These are phyloP conservation scores for Fistulifera pelliculosa DNA, from an alignment of 108 stramenopile species.

Conservation along the genomic window DNA sequence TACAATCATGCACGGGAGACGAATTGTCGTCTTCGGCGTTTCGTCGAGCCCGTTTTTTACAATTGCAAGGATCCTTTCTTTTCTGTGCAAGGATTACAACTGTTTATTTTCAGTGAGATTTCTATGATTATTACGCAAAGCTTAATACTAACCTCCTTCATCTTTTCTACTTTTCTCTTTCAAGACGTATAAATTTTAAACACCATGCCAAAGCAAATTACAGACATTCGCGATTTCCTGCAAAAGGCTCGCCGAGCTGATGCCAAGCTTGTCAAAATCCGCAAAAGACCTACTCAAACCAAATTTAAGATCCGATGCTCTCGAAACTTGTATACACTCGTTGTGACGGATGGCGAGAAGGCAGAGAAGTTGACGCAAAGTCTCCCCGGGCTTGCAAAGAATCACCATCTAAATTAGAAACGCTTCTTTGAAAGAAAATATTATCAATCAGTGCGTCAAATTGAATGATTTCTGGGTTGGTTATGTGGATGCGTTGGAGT, in stretches of 20 bases:
- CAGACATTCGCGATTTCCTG: conserved; percentile 91
- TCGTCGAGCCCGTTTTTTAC: too few species aligned
- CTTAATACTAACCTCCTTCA: not conserved
- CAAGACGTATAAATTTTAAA: not conserved
- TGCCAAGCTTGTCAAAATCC: conserved; percentile 97
- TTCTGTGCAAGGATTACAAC: too few species aligned
- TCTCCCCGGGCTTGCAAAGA: conserved; percentile 88
- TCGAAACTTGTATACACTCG: conserved; percentile 91
- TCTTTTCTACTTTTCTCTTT: not conserved
- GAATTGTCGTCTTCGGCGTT: too few species aligned
- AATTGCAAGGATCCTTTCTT: too few species aligned
- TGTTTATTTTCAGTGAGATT: too few species aligned
- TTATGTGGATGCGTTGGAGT: too few species aligned
- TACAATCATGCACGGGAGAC: too few species aligned
- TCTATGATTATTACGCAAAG: too few species aligned
- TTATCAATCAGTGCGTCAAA: too few species aligned
- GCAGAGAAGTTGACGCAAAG: conserved; percentile 97
- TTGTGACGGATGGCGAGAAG: conserved; percentile 92
- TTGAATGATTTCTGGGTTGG: too few species aligned
- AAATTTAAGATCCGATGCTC: conserved; percentile 99
- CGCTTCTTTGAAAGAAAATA: too few species aligned
- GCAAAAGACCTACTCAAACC: conserved; percentile 79
- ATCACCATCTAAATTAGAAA: conserved; percentile 71
- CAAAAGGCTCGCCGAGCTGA: conserved; percentile 91
- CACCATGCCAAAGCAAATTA: conserved; percentile 91